phyloP scores from a whole-genome alignment of 768 basidiomycete genomes.

The Lentinula aciculospora region DNA sequence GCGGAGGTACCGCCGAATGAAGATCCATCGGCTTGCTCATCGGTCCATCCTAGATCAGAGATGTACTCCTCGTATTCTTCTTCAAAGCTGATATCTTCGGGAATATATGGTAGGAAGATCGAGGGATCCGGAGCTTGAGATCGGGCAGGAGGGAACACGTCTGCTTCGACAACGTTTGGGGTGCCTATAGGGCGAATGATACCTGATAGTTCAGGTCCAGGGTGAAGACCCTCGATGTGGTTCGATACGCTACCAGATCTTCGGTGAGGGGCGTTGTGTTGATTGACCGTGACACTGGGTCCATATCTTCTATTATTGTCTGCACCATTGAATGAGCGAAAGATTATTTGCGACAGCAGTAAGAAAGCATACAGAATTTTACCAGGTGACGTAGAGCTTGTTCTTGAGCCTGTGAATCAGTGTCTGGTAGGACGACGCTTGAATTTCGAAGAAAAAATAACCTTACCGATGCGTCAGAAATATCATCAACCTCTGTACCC shows the following conservation, averaged over 20 bases:
- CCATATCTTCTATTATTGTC: slow-evolving; percentile 93
- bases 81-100: slow-evolving; percentile 92
- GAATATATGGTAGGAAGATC: slow-evolving; percentile 85
- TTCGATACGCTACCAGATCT: slow-evolving; percentile 83
- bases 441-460: neutral
- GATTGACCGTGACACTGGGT: slow-evolving; percentile 42
- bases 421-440: slow-evolving; percentile 2
- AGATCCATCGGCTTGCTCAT: slow-evolving; percentile 44
- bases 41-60: slow-evolving; percentile 77
- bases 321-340: slow-evolving; percentile 21
- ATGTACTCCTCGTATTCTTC: slow-evolving; percentile 97
- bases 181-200: slow-evolving; percentile 73
- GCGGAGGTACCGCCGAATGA: slow-evolving; percentile 47
- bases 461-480: slow-evolving; percentile 81
- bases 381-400: slow-evolving; percentile 90
- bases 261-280: slow-evolving; percentile 56
- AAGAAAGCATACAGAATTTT: slow-evolving; percentile 72
- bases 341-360: neutral
- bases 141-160: slow-evolving; percentile 93
- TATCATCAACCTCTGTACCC: slow-evolving; percentile 87
- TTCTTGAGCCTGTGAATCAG: slow-evolving; percentile 72
- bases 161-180: slow-evolving; percentile 74
- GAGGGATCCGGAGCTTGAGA: slow-evolving; percentile 80
- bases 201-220: slow-evolving; percentile 68
- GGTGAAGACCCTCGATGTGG: slow-evolving; percentile 69